Percentiles rank a stretch among this genome's conserved stretches.
Evolutionary conservation across 1,284 basidiomycete species (phyloP).

Genomic region (Irpex lacteus): DNA sequence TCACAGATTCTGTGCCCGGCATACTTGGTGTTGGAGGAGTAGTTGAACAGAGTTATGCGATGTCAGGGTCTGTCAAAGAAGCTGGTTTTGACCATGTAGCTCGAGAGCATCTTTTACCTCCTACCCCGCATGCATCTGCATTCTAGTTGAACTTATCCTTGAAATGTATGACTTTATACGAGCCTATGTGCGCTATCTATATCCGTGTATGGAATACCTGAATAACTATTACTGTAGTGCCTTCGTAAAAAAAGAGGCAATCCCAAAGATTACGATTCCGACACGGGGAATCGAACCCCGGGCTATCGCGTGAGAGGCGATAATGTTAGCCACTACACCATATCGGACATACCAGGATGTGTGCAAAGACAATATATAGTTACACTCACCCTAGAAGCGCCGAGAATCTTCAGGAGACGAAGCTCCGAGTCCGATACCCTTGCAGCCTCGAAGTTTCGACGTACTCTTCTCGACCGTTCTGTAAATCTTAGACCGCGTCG

Average conservation of each 20-base stretch:
- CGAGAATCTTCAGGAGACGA: background rate
- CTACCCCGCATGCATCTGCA: background rate
- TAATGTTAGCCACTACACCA: slow-evolving; percentile 25
- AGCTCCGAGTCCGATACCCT: background rate
- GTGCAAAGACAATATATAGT: background rate
- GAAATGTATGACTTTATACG: background rate
- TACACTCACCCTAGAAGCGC: background rate
- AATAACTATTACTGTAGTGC: background rate
- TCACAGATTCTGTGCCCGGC: too few relatives aligned
- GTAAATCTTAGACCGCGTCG: background rate
- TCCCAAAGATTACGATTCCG: slow-evolving; percentile 10
- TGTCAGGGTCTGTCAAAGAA: background rate
- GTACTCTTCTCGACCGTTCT: background rate
- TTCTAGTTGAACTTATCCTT: background rate
- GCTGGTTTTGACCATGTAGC: background rate
- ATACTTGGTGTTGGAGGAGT: background rate
- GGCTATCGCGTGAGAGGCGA: slow-evolving; percentile 21
- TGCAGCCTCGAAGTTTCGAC: background rate
- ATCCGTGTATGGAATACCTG: background rate
- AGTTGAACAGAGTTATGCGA: background rate
- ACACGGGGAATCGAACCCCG: slow-evolving; percentile 26
- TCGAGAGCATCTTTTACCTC: background rate
- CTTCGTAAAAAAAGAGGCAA: background rate
- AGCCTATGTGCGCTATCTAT: too few relatives aligned
- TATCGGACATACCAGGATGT: slow-evolving; percentile 11